Base-by-base conservation (phyloP, 768 basidiomycete species). In the Pulveroboletus sp. region DNA sequence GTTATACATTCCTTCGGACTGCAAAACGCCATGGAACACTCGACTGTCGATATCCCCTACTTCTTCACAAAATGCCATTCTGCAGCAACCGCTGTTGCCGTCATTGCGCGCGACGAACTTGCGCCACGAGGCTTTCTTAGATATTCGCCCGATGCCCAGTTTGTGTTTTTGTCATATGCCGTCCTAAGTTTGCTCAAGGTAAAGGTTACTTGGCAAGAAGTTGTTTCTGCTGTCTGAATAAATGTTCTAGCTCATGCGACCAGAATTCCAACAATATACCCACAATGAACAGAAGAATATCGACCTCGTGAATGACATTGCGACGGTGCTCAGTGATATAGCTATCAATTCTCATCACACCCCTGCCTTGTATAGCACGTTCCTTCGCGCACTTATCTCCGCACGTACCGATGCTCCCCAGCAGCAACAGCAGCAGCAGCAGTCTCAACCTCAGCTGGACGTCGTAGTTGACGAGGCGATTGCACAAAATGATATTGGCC, bases 1-100 rank as follows among this genome's bases (percentile, higher is more conserved):
- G 90, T 97, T 32, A 72, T 97, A 49, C 94, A 97, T 63, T 95
- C 94, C 1, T 99, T 99, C 58, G 95, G 95, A 11, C 77, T 99
- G 36, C 94, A 99, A 67, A 90, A 95, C 61, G 92, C 95, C n/a
- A 71, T 97, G 47, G 94, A 95, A 68, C 78, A 80, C 17, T 76
- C 80, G 4, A 69, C 78, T 1, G 68, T 87, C 36, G 82, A 93
- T 61, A 84, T 90, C 35, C 84, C 84, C 0, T 84, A 93, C 69
- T 93, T 93, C 72, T 92, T 93, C 61, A 79, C 82, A 13, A 80
- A 88, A 29, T 87, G 85, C 51, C 83, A 92, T 64, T 75, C 79
- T 4, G 77, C 81, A 9, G 90, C 90, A 3, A 82, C 79, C 23
- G 72, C 81, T 7, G 85, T 87, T 62, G 85, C 87, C 14, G 71